A percentile compares a stretch with the other conserved stretches of the same genome.
These are phyloP conservation scores for Alternaria atra DNA, from an alignment of 2,329 filamentous ascomycete species.

Conservation along the genomic window DNA sequence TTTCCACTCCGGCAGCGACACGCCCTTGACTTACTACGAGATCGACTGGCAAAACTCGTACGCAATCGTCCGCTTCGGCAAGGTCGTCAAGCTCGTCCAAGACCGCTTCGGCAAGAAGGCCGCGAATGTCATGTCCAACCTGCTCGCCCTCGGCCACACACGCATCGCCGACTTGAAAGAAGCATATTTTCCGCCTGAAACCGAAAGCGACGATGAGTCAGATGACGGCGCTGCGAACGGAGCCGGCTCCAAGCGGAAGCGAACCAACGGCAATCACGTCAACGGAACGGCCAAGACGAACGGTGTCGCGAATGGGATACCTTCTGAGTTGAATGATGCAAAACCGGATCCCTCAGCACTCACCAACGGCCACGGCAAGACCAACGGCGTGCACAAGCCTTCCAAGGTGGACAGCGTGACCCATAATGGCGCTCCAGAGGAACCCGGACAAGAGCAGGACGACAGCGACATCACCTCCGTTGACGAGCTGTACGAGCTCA, in stretches of 20 bases:
- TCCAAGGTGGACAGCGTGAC: slow-evolving; percentile 19
- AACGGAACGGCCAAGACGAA: slow-evolving; percentile 32
- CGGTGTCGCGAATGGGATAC: slow-evolving; percentile 22
- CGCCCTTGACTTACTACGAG: slow-evolving; percentile 78
- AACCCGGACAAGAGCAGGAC: slow-evolving; percentile 24
- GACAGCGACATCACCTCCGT: slow-evolving; percentile 47
- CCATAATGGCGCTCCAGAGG: slow-evolving; percentile 11
- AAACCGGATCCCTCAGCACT: slow-evolving; percentile 11
- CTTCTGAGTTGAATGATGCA: slow-evolving; percentile 16
- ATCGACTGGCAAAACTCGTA: slow-evolving; percentile 84
- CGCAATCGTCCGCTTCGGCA: slow-evolving; percentile 80
- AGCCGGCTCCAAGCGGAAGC: slow-evolving; percentile 32
- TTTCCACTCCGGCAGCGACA: slow-evolving; percentile 73
- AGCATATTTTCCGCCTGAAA: slow-evolving; percentile 61
- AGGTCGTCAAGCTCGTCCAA: slow-evolving; percentile 79
- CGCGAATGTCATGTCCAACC: slow-evolving; percentile 75
- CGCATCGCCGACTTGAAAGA: slow-evolving; percentile 74
- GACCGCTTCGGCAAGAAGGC: slow-evolving; percentile 78
- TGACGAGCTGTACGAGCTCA: slow-evolving; percentile 54
- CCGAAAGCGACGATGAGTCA: slow-evolving; percentile 46
- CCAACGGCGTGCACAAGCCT: slow-evolving; percentile 22
- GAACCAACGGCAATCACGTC: slow-evolving; percentile 29
- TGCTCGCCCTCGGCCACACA: slow-evolving; percentile 81
- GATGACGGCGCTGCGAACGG: slow-evolving; percentile 40
- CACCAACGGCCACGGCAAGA: slow-evolving; percentile 21